Percentiles rank a stretch among this genome's conserved stretches.
Conservation (phyloP, 176 grass and related monocot genomes). For the Otatea glauca region DNA sequence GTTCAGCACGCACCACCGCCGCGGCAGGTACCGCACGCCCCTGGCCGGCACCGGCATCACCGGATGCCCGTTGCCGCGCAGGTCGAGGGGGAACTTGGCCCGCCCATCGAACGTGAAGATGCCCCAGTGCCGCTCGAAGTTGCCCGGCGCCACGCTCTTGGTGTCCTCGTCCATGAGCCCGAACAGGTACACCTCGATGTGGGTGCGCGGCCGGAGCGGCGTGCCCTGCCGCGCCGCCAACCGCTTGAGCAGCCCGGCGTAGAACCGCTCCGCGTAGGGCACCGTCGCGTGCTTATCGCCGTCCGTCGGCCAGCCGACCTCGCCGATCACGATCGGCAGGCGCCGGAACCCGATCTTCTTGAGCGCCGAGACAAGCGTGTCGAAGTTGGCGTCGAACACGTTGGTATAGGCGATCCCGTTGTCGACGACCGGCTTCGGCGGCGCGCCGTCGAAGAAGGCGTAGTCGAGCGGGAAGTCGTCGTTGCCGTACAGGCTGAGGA, state of each 20-base stretch:
- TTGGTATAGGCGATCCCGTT: slow-evolving; percentile 63
- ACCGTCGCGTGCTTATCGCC: slow-evolving; percentile 61
- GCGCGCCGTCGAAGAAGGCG: slow-evolving; percentile 73
- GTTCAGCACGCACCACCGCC: slow-evolving; percentile 61
- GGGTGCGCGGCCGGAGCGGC: slow-evolving; percentile 49
- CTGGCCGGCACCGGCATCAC: slow-evolving; percentile 28
- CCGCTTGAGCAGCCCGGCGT: slow-evolving; percentile 43
- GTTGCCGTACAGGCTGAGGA: slow-evolving; percentile 71
- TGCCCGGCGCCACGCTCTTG: slow-evolving; percentile 68
- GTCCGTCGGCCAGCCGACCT: slow-evolving; percentile 84
- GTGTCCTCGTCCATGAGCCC: slow-evolving; percentile 72
- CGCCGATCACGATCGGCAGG: slow-evolving; percentile 64
- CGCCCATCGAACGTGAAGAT: slow-evolving; percentile 71
- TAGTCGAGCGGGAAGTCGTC: slow-evolving; percentile 72
- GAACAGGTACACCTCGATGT: slow-evolving; percentile 66
- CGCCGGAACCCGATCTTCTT: slow-evolving; percentile 37
- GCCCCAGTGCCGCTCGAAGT: slow-evolving; percentile 92
- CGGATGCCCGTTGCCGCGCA: slow-evolving; percentile 40
- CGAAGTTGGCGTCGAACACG: slow-evolving; percentile 88
- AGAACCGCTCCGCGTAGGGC: slow-evolving; percentile 61
- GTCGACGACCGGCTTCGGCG: neutral
- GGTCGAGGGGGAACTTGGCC: slow-evolving; percentile 73
- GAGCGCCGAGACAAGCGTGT: slow-evolving; percentile 72
- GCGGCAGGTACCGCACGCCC: slow-evolving; percentile 57
- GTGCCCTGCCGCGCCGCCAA: slow-evolving; percentile 18